Evolutionary conservation across 441 rosid species (phyloP), one percentile per base, ranked within the genome.

Genomic region (Biscutella laevigata): DNA sequence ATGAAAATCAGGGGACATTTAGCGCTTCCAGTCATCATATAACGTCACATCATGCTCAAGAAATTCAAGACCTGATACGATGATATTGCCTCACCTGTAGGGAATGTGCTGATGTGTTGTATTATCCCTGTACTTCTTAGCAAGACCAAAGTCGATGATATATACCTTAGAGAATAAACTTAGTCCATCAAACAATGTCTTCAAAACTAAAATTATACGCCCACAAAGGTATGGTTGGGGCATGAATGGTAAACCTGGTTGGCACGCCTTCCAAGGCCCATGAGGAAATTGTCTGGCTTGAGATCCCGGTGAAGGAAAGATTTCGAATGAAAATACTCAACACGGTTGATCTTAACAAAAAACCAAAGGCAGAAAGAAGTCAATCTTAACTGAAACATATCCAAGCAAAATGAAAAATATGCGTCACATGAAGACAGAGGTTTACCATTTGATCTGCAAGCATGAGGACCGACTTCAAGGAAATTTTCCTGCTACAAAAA

Each of bases 231-330:
- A 7, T 2, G 13, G n/a, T 38, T 33, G 4, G 15, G 22, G 16
- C 5, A 26, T 11, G 24, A 44, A 12, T 15, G 47, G 50, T 36
- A 12, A 48, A 87, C 96, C 96, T 80, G 94, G 59, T 83, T 92
- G 2, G 95, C 96, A 16, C 94, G 96, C 68, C 86, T 79, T 62
- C 94, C 98, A 30, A 88, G 70, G 20, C 98, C 96, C 94, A 88
- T 92, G 19, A 92, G 88, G 61, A 92, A 92, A 70, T 92, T 92
- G 64, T 92, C 98, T 2, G 96, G 95, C 72, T 92, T 92, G 65
- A 92, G 77, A 74, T 88, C 98, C 46, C 96, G 89, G 62, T 92
- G 98, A 28, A 88, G 84, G 61, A 79, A 88, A 16, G 96, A 85
- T 63, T 83, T 88, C 6, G 98, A 85, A 71, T 88, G 96, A 51